Evolutionary conservation across 257 asterid genomes (phyloP).

Genomic region (Przewalskia tangutica): DNA sequence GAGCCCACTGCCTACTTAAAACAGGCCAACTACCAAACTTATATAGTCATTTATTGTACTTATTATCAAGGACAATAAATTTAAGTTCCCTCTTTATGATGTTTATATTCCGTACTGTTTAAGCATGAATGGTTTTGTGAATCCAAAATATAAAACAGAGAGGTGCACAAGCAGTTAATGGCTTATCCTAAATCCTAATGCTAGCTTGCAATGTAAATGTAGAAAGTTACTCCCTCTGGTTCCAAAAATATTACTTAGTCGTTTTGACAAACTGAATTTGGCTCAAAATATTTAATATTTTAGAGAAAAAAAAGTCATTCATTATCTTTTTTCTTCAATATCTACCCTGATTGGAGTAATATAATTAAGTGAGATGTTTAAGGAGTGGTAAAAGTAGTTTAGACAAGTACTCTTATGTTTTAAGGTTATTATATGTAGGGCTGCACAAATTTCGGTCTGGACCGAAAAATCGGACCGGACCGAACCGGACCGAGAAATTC

Average conservation of each 20-base stretch:
- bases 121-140: background rate
- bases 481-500: no score
- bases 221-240: no score
- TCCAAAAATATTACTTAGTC: no score
- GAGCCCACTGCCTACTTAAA: background rate
- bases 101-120: background rate
- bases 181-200: background rate
- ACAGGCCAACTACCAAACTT: conserved; percentile 1
- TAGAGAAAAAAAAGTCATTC: background rate
- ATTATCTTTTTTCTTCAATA: background rate
- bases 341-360: background rate
- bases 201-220: background rate
- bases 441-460: no score
- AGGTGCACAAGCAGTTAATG: background rate
- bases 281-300: background rate
- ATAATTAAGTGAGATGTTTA: background rate
- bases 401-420: no score
- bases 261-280: background rate
- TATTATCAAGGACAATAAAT: background rate
- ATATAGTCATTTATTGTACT: background rate
- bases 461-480: no score
- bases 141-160: background rate
- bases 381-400: background rate
- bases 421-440: no score
- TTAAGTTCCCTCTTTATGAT: background rate